A percentile compares a stretch with the other conserved stretches of the same genome.
phyloP scores from a whole-genome alignment of 2,329 filamentous ascomycete species.

The Cryphonectria carpinicola region DNA sequence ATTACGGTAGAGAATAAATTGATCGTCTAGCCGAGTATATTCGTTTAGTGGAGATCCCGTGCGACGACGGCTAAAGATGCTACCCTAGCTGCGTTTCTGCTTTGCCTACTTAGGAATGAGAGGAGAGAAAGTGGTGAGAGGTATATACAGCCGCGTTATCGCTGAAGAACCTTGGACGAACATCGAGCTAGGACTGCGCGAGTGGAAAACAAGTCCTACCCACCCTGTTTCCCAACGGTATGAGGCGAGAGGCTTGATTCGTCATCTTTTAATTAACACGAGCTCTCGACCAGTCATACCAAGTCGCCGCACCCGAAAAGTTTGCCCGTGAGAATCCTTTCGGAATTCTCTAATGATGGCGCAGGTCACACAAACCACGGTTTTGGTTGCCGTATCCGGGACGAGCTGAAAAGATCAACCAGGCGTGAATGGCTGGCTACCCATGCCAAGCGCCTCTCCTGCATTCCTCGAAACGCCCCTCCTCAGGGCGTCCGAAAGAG shows the following conservation, averaged over 20 bases:
- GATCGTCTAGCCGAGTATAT: background rate
- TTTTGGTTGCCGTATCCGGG: background rate
- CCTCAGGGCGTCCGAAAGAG: background rate
- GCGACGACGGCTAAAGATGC: background rate
- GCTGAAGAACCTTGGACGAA: background rate
- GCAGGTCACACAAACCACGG: background rate
- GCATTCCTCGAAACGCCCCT: background rate
- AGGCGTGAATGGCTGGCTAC: background rate
- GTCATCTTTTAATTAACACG: background rate
- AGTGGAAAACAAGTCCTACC: background rate
- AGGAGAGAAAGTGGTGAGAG: background rate
- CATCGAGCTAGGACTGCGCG: background rate
- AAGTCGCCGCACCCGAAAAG: background rate
- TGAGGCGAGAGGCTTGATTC: background rate
- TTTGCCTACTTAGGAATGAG: background rate
- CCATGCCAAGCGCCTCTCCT: slow-evolving; percentile 3
- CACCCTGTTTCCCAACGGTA: background rate
- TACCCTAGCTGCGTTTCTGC: background rate
- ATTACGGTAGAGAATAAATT: background rate
- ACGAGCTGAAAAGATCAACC: background rate
- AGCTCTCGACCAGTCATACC: background rate
- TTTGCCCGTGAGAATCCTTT: background rate
- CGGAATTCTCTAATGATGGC: background rate
- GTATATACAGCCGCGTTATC: background rate
- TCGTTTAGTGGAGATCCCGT: background rate